Conservation (phyloP, 148 eudicot species). For the Mesembryanthemum crystallinum region DNA sequence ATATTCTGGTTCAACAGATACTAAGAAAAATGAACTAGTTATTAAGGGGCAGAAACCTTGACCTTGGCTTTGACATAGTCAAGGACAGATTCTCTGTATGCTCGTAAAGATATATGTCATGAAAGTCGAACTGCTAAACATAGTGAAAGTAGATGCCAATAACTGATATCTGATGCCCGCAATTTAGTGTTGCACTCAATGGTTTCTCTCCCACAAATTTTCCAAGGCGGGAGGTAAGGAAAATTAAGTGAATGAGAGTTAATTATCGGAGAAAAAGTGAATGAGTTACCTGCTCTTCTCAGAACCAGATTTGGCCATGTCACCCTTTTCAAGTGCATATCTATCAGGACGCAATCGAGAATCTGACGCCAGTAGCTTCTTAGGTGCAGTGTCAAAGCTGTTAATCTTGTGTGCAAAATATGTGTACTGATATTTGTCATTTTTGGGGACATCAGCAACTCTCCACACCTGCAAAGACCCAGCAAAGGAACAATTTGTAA, state of each 20-base stretch:
- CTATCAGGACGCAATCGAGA: conserved; percentile 78
- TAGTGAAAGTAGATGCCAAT: neutral
- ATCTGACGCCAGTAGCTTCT: conserved; percentile 67
- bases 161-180: neutral
- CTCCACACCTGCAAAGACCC: conserved; percentile 55
- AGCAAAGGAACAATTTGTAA: too few relatives aligned
- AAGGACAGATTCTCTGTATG: neutral
- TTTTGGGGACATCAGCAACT: conserved; percentile 56
- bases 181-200: neutral
- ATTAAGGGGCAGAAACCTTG: neutral
- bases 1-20: neutral
- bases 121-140: neutral
- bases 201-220: neutral
- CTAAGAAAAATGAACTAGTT: neutral
- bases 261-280: too few relatives aligned
- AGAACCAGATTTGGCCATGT: conserved; percentile 65
- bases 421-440: conserved; percentile 70
- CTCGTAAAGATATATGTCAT: neutral
- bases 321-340: conserved; percentile 75
- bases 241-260: neutral
- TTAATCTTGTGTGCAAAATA: conserved; percentile 72
- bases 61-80: neutral
- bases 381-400: conserved; percentile 79
- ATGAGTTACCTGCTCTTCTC: conserved; percentile 88
- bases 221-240: conserved; percentile 6